Evolutionary conservation across 2,329 filamentous ascomycete species (phyloP), one percentile per base, ranked within the genome.

Genomic region (Colletotrichum kahawae): DNA sequence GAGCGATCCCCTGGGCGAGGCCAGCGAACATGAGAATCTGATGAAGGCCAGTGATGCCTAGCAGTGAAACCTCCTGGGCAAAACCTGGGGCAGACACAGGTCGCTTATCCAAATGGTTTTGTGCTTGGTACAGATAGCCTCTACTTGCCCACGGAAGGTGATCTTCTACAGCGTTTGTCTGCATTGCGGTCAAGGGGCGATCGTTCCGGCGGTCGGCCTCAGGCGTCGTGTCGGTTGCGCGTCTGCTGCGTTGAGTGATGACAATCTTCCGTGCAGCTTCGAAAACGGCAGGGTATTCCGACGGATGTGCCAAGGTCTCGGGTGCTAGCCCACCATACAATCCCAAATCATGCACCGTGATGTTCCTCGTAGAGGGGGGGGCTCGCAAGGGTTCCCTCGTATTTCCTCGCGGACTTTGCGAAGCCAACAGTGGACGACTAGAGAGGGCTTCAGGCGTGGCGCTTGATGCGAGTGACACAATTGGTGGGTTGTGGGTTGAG

Each of bases 191-290:
- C 10, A 27, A 48, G 36, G 33, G 21, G 27, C 38, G 16, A 31
- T 48, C 8, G 12, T 56, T 51, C 7, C 43, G 36, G 29, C 38
- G 24, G 14, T 33, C 27, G 3, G 43, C 34, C 18, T 18, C 24
- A 33, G 38, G 34, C 16, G 31, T 21, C 21, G 14, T 51, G 8
- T 71, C 36, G 24, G n/a, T n/a, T 4, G 54, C 24, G 21, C 13
- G 21, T 31, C 29, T 71, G 7, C 54, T 38, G 13, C 67, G 36
- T 29, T 66, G 36, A 24, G 51, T 74, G 8, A 74, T 65, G 18
- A 62, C 36, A 12, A 71, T 74, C 60, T 34, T 74, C 21, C 36
- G 29, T 8, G 71, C 71, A 13, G 71, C 67, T 54, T 74, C 51
- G 24, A 71, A 71, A 8, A 66, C 13, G 31, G 38, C 18, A 3